phyloP scores from a whole-genome alignment of 148 eudicot species.

The Euryodendron excelsum region DNA sequence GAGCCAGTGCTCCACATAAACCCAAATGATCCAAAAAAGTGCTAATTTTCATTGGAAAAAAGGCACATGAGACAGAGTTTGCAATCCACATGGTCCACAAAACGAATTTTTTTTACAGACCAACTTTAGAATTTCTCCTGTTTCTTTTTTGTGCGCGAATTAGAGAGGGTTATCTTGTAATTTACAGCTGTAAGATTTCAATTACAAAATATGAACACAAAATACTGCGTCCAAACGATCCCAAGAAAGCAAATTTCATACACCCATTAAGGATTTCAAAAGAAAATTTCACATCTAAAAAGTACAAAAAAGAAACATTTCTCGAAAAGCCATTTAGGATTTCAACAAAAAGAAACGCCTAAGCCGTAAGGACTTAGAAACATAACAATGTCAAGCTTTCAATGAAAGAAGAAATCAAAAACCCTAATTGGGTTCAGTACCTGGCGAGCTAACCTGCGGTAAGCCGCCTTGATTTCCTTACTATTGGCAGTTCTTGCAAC shows the following conservation, averaged over 20 bases:
- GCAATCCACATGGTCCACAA: too few relatives aligned
- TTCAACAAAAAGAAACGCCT: background rate
- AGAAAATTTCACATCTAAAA: background rate
- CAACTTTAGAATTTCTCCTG: too few relatives aligned
- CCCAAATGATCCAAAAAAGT: too few relatives aligned
- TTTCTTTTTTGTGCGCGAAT: background rate
- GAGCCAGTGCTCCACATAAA: too few relatives aligned
- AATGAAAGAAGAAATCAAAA: background rate
- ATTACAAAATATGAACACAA: too few relatives aligned
- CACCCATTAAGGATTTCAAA: background rate
- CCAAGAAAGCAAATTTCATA: background rate
- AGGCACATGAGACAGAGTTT: too few relatives aligned
- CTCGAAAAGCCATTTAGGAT: background rate
- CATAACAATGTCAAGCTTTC: background rate
- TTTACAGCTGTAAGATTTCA: background rate
- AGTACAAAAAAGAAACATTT: background rate
- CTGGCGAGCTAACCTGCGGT: constrained; percentile 90
- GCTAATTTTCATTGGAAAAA: too few relatives aligned
- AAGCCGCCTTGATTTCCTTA: constrained; percentile 91
- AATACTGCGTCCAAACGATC: background rate
- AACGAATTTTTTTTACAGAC: too few relatives aligned
- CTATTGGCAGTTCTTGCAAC: constrained; percentile 61
- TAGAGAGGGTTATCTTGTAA: background rate
- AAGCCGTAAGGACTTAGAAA: background rate
- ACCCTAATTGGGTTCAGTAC: constrained; percentile 30